Base-by-base conservation (phyloP, 2,329 filamentous ascomycete species). In the Claviceps sp. region DNA sequence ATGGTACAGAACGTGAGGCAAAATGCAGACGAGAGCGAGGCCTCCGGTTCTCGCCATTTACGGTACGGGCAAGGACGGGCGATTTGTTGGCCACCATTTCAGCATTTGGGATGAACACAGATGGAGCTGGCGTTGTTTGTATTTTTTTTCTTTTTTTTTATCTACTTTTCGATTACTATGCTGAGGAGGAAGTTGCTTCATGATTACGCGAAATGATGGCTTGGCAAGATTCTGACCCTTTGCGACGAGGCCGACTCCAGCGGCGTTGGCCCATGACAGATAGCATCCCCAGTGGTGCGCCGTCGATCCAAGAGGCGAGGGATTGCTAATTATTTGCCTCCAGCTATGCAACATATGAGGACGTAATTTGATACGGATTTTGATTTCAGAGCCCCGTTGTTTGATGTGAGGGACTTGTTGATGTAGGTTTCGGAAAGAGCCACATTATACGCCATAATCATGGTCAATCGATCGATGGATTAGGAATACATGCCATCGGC, bases 401-500 rank as follows among this genome's bases (percentile, higher is more conserved):
- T 34, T 4, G 30, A 34, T 34, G 3, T 11, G 30, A 11, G 9
- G 30, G 30, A 34, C 30, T 34, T 34, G 9, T 34, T 11, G 30
- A 34, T 34, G 30, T 34, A 34, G 9, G 9, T 11, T 34, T 34
- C 30, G 9, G 11, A 34, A 11, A 34, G 9, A 34, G 30, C 30
- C 30, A 34, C 30, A 9, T 34, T 34, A 34, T 34, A 34, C 9
- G 30, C 30, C 9, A 34, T 9, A 42, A 22, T 22, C 41, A 22
- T 14, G 41, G 44, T 8, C 7, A 34, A 18, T 16, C 4, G 30
- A 24, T 3, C 42, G 13, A 22, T 5, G 16, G 7, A 24, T 44
- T 20, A 20, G n/a, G n/a, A n/a, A 34, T 6, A 37, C 41, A 8
- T 16, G 43, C 61, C 57, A 68, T 47, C 62, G 66, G 42, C 61